Evolutionary conservation across 2,329 filamentous ascomycete species (phyloP), one percentile per base, ranked within the genome.

Genomic region (Epichloe festucae): DNA sequence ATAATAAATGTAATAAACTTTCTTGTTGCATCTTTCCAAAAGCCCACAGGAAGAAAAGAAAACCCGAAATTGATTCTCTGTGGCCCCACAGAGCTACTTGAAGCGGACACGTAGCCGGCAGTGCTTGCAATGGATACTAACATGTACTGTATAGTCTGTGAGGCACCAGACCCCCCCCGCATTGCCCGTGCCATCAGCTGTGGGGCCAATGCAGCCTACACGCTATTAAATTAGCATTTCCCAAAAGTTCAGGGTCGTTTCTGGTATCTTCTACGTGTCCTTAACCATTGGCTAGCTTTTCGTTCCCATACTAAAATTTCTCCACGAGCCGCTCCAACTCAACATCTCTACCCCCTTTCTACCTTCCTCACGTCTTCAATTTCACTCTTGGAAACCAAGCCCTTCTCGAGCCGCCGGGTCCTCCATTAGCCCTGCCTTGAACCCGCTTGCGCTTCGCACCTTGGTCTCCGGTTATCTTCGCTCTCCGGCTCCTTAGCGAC

Each of bases 401-500:
- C 50, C 49, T 60, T 55, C 59, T 64, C 56, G 58, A 65, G 62
- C 62, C 56, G 55, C 58, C 59, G 62, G 59, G 52, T 36, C 52
- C 46, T 52, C 34, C 46, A 49, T 50, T 42, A 21, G 51, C 27
- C 52, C 47, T 51, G 8, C 49, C 51, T 52, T 53, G 52, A 51
- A 55, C 57, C 54, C 53, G 57, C 56, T 56, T 54, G 56, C 57
- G 59, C 59, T 56, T 48, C 50, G 59, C 60, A 55, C 54, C 49
- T 47, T 11, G 51, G 48, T 48, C 42, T 36, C 48, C 51, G 45
- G 42, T 39, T 39, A 49, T 35, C 46, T 48, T 10, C 38, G 38
- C 45, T 45, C 46, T 45, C 66, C 90, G 89, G 84, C 54, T 55
- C 47, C 19, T 23, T 35, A 27, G 36, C 40, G 8, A 31, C 41